Evolutionary conservation across 805 yeast genomes (phyloP).

Genomic region (Maudiozyma pseudohumilis): DNA sequence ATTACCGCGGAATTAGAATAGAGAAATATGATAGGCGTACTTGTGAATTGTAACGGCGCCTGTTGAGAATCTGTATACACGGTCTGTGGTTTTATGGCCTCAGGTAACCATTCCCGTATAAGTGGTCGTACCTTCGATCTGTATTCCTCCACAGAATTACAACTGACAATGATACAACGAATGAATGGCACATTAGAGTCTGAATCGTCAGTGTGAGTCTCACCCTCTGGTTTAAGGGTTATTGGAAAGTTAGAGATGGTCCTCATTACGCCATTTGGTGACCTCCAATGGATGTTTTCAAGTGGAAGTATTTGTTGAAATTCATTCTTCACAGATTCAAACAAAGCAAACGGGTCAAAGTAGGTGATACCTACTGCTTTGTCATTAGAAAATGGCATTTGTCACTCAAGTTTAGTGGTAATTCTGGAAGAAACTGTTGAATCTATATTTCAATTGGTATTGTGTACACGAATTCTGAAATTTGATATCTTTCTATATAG

Average conservation of each 20-base stretch:
- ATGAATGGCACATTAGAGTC: constrained; percentile 34
- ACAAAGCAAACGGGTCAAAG: constrained; percentile 30
- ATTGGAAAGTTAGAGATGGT: constrained; percentile 20
- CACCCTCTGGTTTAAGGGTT: constrained; percentile 13
- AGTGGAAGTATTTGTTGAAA: constrained; percentile 23
- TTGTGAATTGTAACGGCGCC: not conserved
- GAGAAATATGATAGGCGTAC: constrained; percentile 18
- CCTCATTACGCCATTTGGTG: constrained; percentile 17
- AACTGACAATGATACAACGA: constrained; percentile 57
- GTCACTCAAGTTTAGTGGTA: no score
- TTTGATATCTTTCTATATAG: no score
- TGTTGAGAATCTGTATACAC: not conserved
- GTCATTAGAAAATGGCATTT: not conserved
- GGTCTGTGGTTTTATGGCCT: constrained; percentile 1
- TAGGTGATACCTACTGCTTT: constrained; percentile 18
- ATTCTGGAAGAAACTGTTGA: no score
- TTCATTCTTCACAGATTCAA: constrained; percentile 23
- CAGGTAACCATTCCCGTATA: constrained; percentile 65
- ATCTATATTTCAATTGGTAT: no score
- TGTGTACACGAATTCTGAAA: no score
- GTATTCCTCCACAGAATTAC: constrained; percentile 63
- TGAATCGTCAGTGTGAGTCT: not conserved
- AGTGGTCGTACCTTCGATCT: constrained; percentile 73
- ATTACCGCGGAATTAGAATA: constrained; percentile 25
- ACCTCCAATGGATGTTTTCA: constrained; percentile 27